Evolutionary conservation across 257 asterid species (phyloP), one percentile per base, ranked within the genome.

Genomic region (Parsonsia alboflavescens): DNA sequence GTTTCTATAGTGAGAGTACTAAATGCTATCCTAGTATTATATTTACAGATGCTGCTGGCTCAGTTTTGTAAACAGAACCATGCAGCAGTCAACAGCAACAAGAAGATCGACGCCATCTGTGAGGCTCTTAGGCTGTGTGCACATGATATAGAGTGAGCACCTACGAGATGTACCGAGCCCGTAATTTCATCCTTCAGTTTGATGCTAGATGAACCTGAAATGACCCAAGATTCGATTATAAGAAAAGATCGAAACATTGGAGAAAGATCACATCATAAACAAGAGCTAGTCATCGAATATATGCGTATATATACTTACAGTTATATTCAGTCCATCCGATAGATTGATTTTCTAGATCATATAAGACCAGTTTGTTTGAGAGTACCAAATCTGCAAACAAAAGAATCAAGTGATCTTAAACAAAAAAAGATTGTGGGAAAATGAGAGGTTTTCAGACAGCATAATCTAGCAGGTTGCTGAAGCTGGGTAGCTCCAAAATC

Each of bases 321-420:
- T 95, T 95, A 81, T 95, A 95, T 70, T 90, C 98, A 0, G 98
- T 92, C 99, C 99, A 95, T 78, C 99, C 99, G 83, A 95, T 92
- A 48, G 93, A 78, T 84, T 92, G 97, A 73, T 87, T 92, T 83
- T 90, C 98, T 68, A 95, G 97, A 80, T 95, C 98, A 83, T 92
- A 95, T 70, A 92, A 84, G 78, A 92, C 88, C 84, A 95, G 89
- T 89, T 95, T 95, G 83, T 91, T 92, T 72, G 99, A 88, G 57
- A 94, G 96, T 77, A 94, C 98, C 86, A 94, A 77, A 86, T 92
- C 99, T 94, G 97, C 84, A 76, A 87, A 76, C 82, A 84, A 66
- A 50, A 76, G 44, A 61, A 44, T 13, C 21, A 30, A 24, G 48
- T 2, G 45, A 41, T 19, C 44, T 49, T 33, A 73, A 33, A n/a